Conservation (phyloP, 805 yeast species). For the Kazachstania viticola region DNA sequence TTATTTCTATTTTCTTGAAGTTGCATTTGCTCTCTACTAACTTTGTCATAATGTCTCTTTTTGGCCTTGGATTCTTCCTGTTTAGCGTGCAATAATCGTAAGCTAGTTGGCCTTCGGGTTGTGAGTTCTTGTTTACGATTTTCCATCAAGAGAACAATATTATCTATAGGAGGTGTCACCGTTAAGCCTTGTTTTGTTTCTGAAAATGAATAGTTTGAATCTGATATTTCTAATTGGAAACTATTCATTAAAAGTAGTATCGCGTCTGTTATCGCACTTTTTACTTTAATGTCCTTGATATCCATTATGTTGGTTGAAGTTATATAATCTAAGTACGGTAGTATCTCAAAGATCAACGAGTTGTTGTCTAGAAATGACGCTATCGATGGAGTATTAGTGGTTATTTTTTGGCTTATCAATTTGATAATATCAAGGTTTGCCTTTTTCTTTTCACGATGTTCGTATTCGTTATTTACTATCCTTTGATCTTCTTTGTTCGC, state of each 20-base stretch:
- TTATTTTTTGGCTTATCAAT: conserved; percentile 13
- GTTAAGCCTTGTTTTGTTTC: conserved; percentile 11
- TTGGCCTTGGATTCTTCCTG: conserved; percentile 23
- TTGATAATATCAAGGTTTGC: conserved; percentile 22
- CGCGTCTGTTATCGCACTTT: conserved; percentile 23
- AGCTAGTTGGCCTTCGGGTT: conserved; percentile 16
- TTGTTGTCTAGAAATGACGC: conserved; percentile 10
- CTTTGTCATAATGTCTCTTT: conserved; percentile 23
- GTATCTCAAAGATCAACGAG: conserved; percentile 19
- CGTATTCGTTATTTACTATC: conserved; percentile 24
- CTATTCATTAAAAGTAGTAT: conserved; percentile 30
- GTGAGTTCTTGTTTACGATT: conserved; percentile 13
- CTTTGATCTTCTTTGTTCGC: conserved; percentile 29
- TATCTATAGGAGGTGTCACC: conserved; percentile 22
- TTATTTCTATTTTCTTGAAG: conserved; percentile 13
- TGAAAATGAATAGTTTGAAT: conserved; percentile 20
- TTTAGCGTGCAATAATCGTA: conserved; percentile 19
- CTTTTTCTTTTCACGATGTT: conserved; percentile 19
- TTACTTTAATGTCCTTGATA: conserved; percentile 17
- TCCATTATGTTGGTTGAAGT: conserved; percentile 16
- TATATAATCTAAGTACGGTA: conserved; percentile 29
- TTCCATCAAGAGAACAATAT: conserved; percentile 16
- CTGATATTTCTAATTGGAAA: conserved; percentile 32
- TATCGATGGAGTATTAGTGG: conserved; percentile 7
- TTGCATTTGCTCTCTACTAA: conserved; percentile 8